These are phyloP conservation scores for Noccaea caerulescens DNA, from an alignment of 345 rosid species.

Conservation along the genomic window DNA sequence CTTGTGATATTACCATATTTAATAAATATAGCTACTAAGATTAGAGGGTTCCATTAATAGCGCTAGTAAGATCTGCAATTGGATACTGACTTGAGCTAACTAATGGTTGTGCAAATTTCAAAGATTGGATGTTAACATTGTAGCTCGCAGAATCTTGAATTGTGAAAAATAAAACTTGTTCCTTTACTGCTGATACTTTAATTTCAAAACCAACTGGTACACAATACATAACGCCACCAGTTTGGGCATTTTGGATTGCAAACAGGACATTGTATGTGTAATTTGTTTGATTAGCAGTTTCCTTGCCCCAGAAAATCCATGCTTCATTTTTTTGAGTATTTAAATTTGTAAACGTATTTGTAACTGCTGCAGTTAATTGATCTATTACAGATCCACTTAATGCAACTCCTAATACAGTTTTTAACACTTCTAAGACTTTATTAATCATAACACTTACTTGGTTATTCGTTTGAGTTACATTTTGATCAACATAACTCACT, in stretches of 20 bases:
- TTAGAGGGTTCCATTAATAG: slow-evolving; percentile 1
- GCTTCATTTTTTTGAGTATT: background rate
- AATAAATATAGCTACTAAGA: background rate
- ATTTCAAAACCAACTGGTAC: slow-evolving; percentile 1
- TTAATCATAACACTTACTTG: background rate
- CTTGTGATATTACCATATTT: background rate
- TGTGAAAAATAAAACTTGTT: background rate
- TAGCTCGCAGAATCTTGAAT: slow-evolving; percentile 1
- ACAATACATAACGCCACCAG: slow-evolving; percentile 1
- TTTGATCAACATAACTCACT: slow-evolving; percentile 1
- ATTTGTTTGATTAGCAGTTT: background rate
- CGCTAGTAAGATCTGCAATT: slow-evolving; percentile 1
- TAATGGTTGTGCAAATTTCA: slow-evolving; percentile 1
- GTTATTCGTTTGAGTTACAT: slow-evolving; percentile 1
- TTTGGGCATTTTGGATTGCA: slow-evolving; percentile 1
- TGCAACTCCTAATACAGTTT: slow-evolving; percentile 1
- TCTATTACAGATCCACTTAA: slow-evolving; percentile 1
- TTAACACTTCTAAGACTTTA: background rate
- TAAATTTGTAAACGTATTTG: background rate
- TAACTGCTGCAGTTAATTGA: slow-evolving; percentile 1
- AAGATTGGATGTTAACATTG: slow-evolving; percentile 1
- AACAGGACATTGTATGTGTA: slow-evolving; percentile 1
- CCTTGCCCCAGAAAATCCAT: slow-evolving; percentile 1
- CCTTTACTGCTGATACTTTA: slow-evolving; percentile 1
- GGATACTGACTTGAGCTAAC: slow-evolving; percentile 1